phyloP scores from a whole-genome alignment of 257 asterid species.

The Przewalskia tangutica region DNA sequence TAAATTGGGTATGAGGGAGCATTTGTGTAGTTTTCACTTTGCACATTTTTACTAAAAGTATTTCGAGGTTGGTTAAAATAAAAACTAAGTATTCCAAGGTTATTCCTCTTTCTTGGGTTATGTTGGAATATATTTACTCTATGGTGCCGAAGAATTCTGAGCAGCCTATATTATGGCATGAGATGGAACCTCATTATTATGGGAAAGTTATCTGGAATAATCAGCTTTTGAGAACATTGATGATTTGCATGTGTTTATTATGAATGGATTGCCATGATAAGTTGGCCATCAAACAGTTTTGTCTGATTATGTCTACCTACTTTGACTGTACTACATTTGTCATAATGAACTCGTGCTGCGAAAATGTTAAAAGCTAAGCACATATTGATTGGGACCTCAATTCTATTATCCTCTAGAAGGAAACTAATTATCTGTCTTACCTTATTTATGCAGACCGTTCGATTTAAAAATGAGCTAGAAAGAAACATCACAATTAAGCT shows the following conservation, averaged over 20 bases:
- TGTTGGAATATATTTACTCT: background rate
- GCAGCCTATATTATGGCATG: background rate
- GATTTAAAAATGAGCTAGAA: slow-evolving; percentile 92
- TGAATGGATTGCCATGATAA: background rate
- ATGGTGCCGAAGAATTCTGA: background rate
- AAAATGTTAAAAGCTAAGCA: background rate
- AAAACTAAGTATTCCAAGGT: background rate
- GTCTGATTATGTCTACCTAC: background rate
- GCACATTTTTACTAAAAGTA: background rate
- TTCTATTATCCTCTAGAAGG: background rate
- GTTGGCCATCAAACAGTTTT: background rate
- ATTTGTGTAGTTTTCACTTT: background rate
- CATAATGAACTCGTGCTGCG: background rate
- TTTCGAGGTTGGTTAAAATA: background rate
- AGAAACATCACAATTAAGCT: slow-evolving; percentile 97
- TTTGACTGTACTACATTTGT: background rate
- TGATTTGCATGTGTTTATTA: background rate
- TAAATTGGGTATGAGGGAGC: too few species aligned
- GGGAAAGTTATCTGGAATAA: background rate
- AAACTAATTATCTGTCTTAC: background rate
- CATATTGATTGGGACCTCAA: background rate
- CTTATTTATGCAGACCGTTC: slow-evolving; percentile 64
- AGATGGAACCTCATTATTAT: background rate
- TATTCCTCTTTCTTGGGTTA: background rate
- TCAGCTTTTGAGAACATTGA: background rate